Evolutionary conservation across 192 early-diverging fungal genomes (phyloP), one percentile per base, ranked within the genome.

Genomic region (Diversispora eburnea): DNA sequence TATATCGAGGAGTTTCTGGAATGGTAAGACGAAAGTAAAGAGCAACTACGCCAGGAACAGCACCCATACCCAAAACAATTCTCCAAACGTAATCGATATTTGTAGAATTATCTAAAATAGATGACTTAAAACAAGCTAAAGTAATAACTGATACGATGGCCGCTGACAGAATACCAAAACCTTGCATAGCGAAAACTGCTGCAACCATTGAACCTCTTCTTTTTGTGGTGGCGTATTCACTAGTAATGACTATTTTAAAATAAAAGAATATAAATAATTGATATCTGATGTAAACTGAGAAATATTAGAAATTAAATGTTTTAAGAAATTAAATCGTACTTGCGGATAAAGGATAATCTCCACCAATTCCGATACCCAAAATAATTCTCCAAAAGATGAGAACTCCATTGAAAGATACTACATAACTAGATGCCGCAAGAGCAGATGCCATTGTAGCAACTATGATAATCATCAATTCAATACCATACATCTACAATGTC

Each of bases 291-390:
- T n/a, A n/a, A 39, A 54, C 8, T 3, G 7, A 33, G 15, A 33
- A 8, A 10, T n/a, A n/a, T n/a, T n/a, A n/a, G n/a, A 19, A 22
- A 10, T 43, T 39, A 25, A n/a, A n/a, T n/a, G n/a, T n/a, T n/a
- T n/a, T n/a, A n/a, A n/a, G 2, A 33, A 5, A 47, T n/a, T 45
- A 43, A 33, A 1, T 8, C 51, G 25, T 64, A 73, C 72, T 90
- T 43, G 94, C 93, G 8, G 95, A 96, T 63, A 97, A 83, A n/a
- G 96, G 95, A 79, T 98, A 98, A 80, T 97, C 95, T 45, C 94
- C 93, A 75, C 96, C 96, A 66, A 98, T 92, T 55, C 95, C 96
- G 42, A 97, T 80, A 66, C 95, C 96, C 43, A 95, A 86, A 69
- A 98, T 78, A 63, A 94, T 82, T 59, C 95, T 92, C 95, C 95